These are phyloP conservation scores for Verticillium nubilum DNA, from an alignment of 2,329 filamentous ascomycete species.

Conservation along the genomic window DNA sequence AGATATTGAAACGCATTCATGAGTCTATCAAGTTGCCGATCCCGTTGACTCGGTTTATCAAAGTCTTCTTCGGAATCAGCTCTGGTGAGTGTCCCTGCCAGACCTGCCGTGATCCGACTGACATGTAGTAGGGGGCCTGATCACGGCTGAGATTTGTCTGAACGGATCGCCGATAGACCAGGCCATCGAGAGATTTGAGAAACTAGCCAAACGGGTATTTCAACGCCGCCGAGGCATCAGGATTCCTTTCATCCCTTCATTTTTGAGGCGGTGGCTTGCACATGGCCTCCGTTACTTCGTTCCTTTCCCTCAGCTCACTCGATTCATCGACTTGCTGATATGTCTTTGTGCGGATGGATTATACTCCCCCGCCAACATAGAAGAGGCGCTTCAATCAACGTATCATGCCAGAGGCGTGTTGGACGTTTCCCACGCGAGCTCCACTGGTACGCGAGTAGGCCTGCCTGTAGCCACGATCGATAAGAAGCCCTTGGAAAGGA, in stretches of 20 bases:
- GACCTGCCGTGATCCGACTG: too few relatives aligned
- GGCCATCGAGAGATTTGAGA: conserved; percentile 1
- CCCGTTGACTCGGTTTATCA: background rate
- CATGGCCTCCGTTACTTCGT: background rate
- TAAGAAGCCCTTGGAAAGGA: background rate
- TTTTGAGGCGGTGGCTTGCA: background rate
- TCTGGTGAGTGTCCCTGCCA: background rate
- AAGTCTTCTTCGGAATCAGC: conserved; percentile 2
- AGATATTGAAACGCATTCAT: conserved; percentile 21
- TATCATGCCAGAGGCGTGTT: background rate
- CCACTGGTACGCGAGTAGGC: background rate
- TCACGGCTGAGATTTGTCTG: background rate
- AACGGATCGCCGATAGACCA: conserved; percentile 2
- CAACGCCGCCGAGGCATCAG: background rate
- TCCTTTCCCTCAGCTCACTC: background rate
- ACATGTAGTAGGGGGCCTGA: background rate
- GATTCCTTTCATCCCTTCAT: background rate
- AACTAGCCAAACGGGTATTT: background rate
- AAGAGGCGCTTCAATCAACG: background rate
- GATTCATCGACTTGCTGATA: background rate
- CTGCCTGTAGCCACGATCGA: conserved; percentile 1
- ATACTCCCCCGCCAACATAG: conserved; percentile 1
- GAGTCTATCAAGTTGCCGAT: conserved; percentile 7
- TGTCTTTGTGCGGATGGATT: background rate
- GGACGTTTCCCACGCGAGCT: background rate